Evolutionary conservation across 768 basidiomycete genomes (phyloP).

Genomic region (Macrolepiota fuliginosa): DNA sequence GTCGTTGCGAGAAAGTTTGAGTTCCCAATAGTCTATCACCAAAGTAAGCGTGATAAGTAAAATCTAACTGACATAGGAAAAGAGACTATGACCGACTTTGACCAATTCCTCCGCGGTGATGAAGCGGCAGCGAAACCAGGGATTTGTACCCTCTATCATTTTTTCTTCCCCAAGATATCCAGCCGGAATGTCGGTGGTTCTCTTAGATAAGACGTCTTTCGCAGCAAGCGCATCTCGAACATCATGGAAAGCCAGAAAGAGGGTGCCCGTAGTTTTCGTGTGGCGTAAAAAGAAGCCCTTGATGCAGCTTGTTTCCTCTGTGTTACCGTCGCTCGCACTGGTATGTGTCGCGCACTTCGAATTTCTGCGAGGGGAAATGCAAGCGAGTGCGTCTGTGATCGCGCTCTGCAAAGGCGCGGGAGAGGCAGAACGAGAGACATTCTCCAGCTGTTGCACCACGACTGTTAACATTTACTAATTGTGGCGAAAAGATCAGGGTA

Average conservation of each 20-base stretch:
- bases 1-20: slow-evolving; percentile 49
- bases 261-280: slow-evolving; percentile 47
- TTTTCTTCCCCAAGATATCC: slow-evolving; percentile 28
- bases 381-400: slow-evolving; percentile 23
- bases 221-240: slow-evolving; percentile 51
- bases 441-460: slow-evolving; percentile 27
- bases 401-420: slow-evolving; percentile 25
- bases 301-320: slow-evolving; percentile 27
- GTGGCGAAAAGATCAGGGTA: neutral
- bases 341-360: neutral
- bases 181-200: slow-evolving; percentile 24
- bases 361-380: slow-evolving; percentile 9
- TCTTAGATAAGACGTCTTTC: slow-evolving; percentile 35
- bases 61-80: slow-evolving; percentile 13
- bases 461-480: neutral
- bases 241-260: slow-evolving; percentile 63
- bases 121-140: slow-evolving; percentile 40
- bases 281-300: slow-evolving; percentile 57
- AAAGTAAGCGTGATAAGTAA: slow-evolving; percentile 9
- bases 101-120: slow-evolving; percentile 43
- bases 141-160: slow-evolving; percentile 21
- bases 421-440: slow-evolving; percentile 30
- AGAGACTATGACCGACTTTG: slow-evolving; percentile 31
- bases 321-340: neutral
- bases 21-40: slow-evolving; percentile 49